A percentile compares a stretch with the other conserved stretches of the same genome.
These are phyloP conservation scores for Schizopora paradoxa DNA, from an alignment of 1,284 basidiomycete species.

Conservation along the genomic window DNA sequence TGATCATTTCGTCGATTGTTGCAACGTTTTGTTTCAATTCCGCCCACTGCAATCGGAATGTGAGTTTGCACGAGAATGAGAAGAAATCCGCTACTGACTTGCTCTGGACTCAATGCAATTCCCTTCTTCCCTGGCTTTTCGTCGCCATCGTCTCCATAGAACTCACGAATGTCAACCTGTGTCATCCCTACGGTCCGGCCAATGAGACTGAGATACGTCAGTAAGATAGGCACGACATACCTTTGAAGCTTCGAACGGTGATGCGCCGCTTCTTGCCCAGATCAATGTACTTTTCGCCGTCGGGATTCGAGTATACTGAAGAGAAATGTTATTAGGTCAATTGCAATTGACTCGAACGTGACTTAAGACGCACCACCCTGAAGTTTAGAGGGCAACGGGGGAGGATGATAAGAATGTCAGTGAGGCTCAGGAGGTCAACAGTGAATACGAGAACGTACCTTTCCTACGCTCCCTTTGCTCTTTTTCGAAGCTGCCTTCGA, in stretches of 20 bases:
- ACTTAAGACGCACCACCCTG: background rate
- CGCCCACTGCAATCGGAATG: slow-evolving; percentile 48
- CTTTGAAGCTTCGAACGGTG: slow-evolving; percentile 69
- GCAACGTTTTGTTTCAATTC: slow-evolving; percentile 39
- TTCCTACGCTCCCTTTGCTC: slow-evolving; percentile 17
- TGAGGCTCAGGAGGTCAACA: slow-evolving; percentile 3
- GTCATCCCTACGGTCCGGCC: slow-evolving; percentile 33
- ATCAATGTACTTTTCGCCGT: slow-evolving; percentile 61
- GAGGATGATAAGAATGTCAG: no score
- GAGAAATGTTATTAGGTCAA: background rate
- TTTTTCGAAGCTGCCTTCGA: slow-evolving; percentile 3
- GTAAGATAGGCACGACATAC: slow-evolving; percentile 24
- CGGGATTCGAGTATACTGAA: slow-evolving; percentile 27
- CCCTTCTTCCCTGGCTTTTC: slow-evolving; percentile 81
- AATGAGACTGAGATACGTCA: slow-evolving; percentile 7
- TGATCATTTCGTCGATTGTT: slow-evolving; percentile 50
- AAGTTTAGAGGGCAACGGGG: no score
- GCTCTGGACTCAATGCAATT: slow-evolving; percentile 64
- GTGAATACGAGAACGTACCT: slow-evolving; percentile 1
- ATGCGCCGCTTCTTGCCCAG: slow-evolving; percentile 68
- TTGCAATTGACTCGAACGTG: background rate
- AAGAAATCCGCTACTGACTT: slow-evolving; percentile 39
- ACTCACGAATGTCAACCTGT: slow-evolving; percentile 77
- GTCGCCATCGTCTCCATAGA: slow-evolving; percentile 57
- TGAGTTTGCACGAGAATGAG: slow-evolving; percentile 13